Evolutionary conservation across 345 rosid species (phyloP).

Genomic region (Populus pruinosa): DNA sequence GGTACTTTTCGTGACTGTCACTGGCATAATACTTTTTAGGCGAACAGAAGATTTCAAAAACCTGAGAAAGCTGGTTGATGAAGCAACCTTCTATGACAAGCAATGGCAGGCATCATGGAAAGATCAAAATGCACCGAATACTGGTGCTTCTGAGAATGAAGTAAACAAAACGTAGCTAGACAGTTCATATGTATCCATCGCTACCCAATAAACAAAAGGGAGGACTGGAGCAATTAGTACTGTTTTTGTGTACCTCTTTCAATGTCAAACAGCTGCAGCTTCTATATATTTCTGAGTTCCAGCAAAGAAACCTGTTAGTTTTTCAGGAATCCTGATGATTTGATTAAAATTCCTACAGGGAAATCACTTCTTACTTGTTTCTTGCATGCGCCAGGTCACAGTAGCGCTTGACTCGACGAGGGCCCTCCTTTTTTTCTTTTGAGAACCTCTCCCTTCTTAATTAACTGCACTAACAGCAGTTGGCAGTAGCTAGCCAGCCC

Average conservation of each 20-base stretch:
- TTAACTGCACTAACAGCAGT: too few species aligned
- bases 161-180: not conserved
- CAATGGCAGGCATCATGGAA: slow-evolving; percentile 55
- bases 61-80: slow-evolving; percentile 38
- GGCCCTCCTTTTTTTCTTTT: too few species aligned
- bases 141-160: not conserved
- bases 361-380: too few species aligned
- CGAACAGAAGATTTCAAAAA: slow-evolving; percentile 26
- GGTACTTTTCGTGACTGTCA: slow-evolving; percentile 36
- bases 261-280: not conserved
- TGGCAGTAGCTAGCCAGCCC: not conserved
- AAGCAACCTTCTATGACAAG: slow-evolving; percentile 48
- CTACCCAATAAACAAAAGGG: not conserved
- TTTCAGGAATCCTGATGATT: too few species aligned
- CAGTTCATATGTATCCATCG: not conserved
- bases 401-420: too few species aligned
- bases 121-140: slow-evolving; percentile 14
- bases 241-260: not conserved
- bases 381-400: too few species aligned
- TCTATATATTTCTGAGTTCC: not conserved
- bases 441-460: too few species aligned
- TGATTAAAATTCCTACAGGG: too few species aligned
- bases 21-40: slow-evolving; percentile 28
- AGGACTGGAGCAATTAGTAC: too few species aligned
- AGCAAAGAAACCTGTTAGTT: too few species aligned